Percentiles rank a stretch among this genome's conserved stretches.
Conservation (phyloP, 441 rosid genomes). For the Francoa sonchifolia region DNA sequence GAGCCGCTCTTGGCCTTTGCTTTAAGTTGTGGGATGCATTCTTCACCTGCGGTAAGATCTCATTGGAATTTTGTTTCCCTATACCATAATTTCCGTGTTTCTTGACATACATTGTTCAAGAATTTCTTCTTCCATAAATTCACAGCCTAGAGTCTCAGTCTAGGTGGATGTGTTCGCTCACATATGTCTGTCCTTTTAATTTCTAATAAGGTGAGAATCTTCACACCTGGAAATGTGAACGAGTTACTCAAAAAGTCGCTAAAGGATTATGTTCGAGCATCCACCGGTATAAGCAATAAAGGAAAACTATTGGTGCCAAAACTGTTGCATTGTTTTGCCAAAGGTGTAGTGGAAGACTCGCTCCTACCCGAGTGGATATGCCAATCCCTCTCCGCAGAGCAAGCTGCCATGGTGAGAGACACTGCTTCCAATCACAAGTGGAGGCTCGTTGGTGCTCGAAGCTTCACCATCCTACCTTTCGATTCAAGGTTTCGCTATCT, state of each 20-base stretch:
- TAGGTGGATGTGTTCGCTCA: background rate
- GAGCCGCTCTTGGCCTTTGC: constrained; percentile 59
- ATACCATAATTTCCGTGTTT: background rate
- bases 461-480: constrained; percentile 40
- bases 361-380: constrained; percentile 50
- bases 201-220: constrained; percentile 42
- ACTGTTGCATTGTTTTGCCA: constrained; percentile 41
- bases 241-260: constrained; percentile 33
- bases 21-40: constrained; percentile 53
- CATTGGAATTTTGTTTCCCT: constrained; percentile 1
- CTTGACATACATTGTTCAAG: background rate
- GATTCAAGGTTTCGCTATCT: constrained; percentile 56
- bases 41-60: constrained; percentile 57
- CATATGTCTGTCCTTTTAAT: background rate
- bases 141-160: background rate
- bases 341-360: constrained; percentile 32
- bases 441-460: constrained; percentile 34
- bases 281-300: constrained; percentile 34
- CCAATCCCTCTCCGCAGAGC: constrained; percentile 35
- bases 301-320: constrained; percentile 52
- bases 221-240: constrained; percentile 35
- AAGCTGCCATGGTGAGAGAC: constrained; percentile 33
- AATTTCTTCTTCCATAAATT: background rate
- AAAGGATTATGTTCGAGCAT: constrained; percentile 47
- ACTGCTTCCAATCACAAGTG: constrained; percentile 32